Conservation (phyloP, 306 rosid genomes). For the Acacia confusa region DNA sequence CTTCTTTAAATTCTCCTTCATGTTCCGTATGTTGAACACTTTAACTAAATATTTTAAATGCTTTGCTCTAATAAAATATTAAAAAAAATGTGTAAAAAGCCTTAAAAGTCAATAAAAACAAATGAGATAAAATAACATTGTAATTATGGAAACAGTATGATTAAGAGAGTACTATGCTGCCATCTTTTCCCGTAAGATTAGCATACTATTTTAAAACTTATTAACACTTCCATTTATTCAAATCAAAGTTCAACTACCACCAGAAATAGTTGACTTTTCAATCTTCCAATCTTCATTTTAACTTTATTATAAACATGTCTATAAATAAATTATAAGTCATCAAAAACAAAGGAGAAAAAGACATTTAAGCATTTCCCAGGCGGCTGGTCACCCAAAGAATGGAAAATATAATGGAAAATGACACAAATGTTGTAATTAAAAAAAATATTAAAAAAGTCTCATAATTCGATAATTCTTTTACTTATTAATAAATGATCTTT, state of each 20-base stretch:
- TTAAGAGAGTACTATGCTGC: neutral
- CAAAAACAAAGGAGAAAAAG: neutral
- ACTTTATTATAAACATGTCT: slow-evolving; percentile 7
- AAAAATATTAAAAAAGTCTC: no score
- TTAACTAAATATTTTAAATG: neutral
- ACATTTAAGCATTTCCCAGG: slow-evolving; percentile 40
- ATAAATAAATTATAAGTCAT: neutral
- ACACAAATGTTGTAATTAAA: no score
- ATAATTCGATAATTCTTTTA: no score
- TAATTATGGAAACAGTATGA: neutral
- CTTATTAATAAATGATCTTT: no score
- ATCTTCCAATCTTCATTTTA: slow-evolving; percentile 16
- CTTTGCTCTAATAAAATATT: neutral
- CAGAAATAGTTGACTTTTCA: slow-evolving; percentile 28
- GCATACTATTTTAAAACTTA: neutral
- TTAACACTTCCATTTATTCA: neutral
- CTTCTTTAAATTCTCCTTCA: neutral
- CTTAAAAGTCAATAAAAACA: neutral
- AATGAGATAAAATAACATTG: neutral
- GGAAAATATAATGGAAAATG: neutral
- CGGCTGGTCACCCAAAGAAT: slow-evolving; percentile 34
- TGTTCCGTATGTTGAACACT: neutral
- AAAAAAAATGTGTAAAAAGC: neutral
- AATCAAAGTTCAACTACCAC: neutral
- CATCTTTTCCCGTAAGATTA: neutral